Evolutionary conservation across 257 asterid genomes (phyloP).

Genomic region (Datura wrightii): DNA sequence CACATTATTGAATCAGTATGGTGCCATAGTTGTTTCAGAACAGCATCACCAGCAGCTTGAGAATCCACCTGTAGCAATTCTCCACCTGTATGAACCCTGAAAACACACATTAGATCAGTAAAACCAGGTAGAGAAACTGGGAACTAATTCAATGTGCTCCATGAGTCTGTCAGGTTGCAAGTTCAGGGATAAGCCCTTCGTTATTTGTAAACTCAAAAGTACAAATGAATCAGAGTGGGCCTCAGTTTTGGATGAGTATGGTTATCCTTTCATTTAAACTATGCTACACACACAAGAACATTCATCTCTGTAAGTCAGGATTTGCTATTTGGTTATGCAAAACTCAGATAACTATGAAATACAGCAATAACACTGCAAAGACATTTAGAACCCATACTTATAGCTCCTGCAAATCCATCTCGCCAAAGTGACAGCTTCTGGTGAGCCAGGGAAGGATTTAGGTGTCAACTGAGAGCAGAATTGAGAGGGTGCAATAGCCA

Average conservation of each 20-base stretch:
- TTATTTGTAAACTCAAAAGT: background rate
- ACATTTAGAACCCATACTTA: constrained; percentile 48
- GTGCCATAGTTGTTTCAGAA: constrained; percentile 88
- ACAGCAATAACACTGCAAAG: background rate
- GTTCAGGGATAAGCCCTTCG: background rate
- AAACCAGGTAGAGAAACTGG: background rate
- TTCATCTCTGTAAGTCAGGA: background rate
- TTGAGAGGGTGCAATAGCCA: constrained; percentile 91
- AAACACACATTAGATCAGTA: constrained; percentile 6
- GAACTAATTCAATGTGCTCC: background rate
- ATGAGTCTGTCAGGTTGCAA: background rate
- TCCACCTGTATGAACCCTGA: constrained; percentile 79
- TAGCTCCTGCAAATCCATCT: constrained; percentile 87
- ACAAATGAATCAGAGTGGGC: background rate
- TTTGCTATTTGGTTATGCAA: background rate
- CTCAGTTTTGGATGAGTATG: background rate
- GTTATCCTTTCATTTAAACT: background rate
- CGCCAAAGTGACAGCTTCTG: constrained; percentile 77
- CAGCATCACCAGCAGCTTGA: constrained; percentile 57
- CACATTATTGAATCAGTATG: constrained; percentile 92
- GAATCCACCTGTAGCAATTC: constrained; percentile 67
- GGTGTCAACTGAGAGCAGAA: constrained; percentile 62
- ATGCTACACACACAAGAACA: background rate
- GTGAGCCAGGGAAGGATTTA: constrained; percentile 75
- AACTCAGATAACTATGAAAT: background rate